Evolutionary conservation across 495 filamentous ascomycete genomes (phyloP), one percentile per base, ranked within the genome.

Genomic region (Hypoxylon fuscum): DNA sequence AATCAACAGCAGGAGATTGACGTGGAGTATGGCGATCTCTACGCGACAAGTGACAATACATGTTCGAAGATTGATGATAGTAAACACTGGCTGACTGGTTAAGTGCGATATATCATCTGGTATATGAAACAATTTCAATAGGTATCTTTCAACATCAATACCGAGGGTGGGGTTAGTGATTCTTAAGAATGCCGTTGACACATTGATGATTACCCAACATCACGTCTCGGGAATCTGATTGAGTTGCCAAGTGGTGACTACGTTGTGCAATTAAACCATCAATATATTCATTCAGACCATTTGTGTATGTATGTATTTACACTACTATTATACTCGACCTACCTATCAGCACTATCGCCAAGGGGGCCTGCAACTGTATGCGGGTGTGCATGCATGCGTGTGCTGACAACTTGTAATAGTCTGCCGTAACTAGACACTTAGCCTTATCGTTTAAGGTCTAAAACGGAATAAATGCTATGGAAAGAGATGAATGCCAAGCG

Each of bases 321-420:
- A n/a, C n/a, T n/a, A n/a, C n/a, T 29, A 38, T 38, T 23, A 15
- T 9, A 53, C 48, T 52, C 23, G 45, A 51, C 41, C 37, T 60
- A 35, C 51, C 55, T 45, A 62, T 44, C 48, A 59, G 56, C 29
- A 31, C 62, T 47, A 53, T 52, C 11, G 31, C 17, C 23, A 42
- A 50, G 50, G 44, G 27, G 55, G 55, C 27, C 54, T 64, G 54
- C 55, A 49, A 49, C 31, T 23, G 10, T 25, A 65, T 65, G 62
- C 55, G 51, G 43, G 62, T 56, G 47, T 56, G 40, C 44, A 55
- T 60, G 62, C 55, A 65, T 55, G 50, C 38, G 45, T 38, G 25
- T 51, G 62, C 62, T 66, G 62, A 66, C 62, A 66, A 54, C 45
- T 61, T 66, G 62, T 51, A 66, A 66, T 66, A 66, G 62, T 66